Base-by-base conservation (phyloP, 2,329 filamentous ascomycete genomes). In the Ophiostoma sp. region DNA sequence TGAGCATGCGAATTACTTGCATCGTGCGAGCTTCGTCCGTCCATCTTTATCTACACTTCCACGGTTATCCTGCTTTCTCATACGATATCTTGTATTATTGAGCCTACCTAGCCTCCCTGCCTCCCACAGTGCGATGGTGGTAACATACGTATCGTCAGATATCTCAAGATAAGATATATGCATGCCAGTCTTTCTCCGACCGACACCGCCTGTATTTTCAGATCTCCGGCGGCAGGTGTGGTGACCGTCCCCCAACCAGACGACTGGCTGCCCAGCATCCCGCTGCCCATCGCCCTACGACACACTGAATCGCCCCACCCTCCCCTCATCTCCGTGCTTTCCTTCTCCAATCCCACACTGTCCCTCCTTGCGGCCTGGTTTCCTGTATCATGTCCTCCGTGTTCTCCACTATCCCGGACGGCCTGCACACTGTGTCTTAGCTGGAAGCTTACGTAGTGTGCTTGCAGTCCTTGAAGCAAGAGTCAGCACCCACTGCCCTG, bases 371-470 rank as follows among this genome's bases (percentile, higher is more conserved):
- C 27, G n/a, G 41, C 55, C 11, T 27, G 36, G 16, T 64, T 45
- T 45, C 63, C 41, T 38, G 58, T 64, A 44, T 45, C n/a, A n/a
- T 64, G 63, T 45, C 47, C 63, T 44, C 63, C 40, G 40, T 64
- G 60, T 42, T 63, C 60, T 63, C 60, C 60, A 63, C 60, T 63
- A 18, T 1, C 38, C 16, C 16, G 36, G 38, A n/a, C 60, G 38
- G 16, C 60, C 60, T n/a, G 18, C 41, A 64, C 63, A 64, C 42
- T 45, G 42, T 64, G 42, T 64, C 63, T 44, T 64, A 64, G 63
- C 63, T 44, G n/a, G 55, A 14, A 9, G 14, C 63, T 44, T 64
- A 14, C 11, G 45, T 49, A 64, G 63, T 47, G 41, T 11, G 9
- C 4, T 8, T 40, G 52, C 18, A 2, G 47, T 44, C 16, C 16